Base-by-base conservation (phyloP, 2,329 filamentous ascomycete species). In the Epichloe bromicola region DNA sequence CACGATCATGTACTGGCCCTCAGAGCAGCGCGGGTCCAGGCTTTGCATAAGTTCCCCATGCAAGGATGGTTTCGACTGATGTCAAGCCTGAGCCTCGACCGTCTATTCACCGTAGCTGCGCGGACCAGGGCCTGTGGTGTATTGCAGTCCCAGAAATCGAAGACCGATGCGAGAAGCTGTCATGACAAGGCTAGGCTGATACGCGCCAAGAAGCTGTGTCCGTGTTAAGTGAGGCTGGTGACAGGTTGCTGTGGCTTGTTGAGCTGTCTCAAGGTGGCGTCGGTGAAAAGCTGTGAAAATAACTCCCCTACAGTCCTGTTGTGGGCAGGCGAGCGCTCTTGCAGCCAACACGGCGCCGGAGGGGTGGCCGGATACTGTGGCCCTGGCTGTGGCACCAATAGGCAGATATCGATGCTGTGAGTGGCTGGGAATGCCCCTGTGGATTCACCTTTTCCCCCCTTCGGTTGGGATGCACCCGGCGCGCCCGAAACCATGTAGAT, bases 351-450 rank as follows among this genome's bases (percentile, higher is more conserved):
- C 12, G 36, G 40, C 19, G 17, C 19, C 39, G 10, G 19, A 11
- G 15, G 8, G 39, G 19, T 40, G 39, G 12, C 8, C 11, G n/a
- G 8, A 12, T n/a, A n/a, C 36, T 38, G 5, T 42, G 14, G 40
- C 8, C 20, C 19, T 20, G 40, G 19, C 11, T 17, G 40, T 15
- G 40, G 40, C 19, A 19, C 40, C 17, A 41, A 19, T 4, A 12
- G 3, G 10, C 39, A 3, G 40, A 11, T 42, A 19, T 42, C 19
- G 40, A 42, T 23, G 33, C 54, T 49, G 53, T 57, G 53, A 59
- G 52, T 54, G 58, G 56, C 55, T 58, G 49, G 26, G 15, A n/a
- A 48, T 43, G 48, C 58, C 52, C 59, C 40, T 49, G 47, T 43
- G 47, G 47, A 43, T 34, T 38, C 45, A 17, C 10, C 11, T 15